Evolutionary conservation across 257 asterid species (phyloP).

Genomic region (Prunella vulgaris): DNA sequence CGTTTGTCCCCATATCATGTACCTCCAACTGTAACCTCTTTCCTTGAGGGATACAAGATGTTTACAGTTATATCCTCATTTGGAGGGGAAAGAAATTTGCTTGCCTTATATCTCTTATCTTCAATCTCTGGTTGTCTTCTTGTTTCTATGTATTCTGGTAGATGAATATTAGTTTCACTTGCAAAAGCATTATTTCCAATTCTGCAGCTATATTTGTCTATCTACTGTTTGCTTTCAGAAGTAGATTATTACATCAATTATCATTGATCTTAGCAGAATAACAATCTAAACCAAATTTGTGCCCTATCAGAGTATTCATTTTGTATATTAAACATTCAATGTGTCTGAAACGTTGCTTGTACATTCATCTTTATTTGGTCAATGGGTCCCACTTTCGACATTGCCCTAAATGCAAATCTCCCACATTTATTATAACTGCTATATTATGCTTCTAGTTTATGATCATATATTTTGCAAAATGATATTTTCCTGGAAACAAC

Average conservation of each 20-base stretch:
- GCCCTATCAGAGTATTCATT: not conserved
- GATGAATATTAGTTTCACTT: not conserved
- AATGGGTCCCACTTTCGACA: not conserved
- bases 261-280: not conserved
- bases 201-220: not conserved
- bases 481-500: not conserved
- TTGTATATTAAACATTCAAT: not conserved
- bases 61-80: too few species aligned
- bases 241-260: not conserved
- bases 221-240: not conserved
- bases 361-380: not conserved
- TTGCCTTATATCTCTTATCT: not conserved
- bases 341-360: not conserved
- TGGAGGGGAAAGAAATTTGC: not conserved
- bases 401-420: not conserved
- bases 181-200: not conserved
- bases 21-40: not conserved
- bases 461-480: not conserved
- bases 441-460: not conserved
- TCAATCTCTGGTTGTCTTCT: not conserved
- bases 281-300: not conserved
- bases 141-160: not conserved
- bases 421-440: not conserved
- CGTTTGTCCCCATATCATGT: not conserved
- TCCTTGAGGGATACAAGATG: slow-evolving; percentile 5